Percentiles rank a stretch among this genome's conserved stretches.
These are phyloP conservation scores for Coemansia sp. DNA, from an alignment of 192 early-diverging fungal genomes.

Conservation along the genomic window DNA sequence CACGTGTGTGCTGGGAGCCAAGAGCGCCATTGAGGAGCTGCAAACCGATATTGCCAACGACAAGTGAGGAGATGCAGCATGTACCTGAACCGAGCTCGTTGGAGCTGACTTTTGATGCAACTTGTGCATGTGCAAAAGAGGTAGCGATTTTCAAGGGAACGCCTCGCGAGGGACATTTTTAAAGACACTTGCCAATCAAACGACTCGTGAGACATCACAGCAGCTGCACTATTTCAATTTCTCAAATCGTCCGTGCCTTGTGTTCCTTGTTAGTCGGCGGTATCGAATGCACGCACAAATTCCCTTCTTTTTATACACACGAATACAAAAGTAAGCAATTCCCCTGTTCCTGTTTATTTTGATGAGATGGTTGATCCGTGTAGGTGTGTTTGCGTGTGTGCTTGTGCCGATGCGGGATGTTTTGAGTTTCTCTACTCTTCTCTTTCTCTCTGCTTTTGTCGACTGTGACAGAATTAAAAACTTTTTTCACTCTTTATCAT, in stretches of 20 bases:
- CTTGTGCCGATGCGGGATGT: too few relatives aligned
- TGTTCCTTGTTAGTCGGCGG: too few relatives aligned
- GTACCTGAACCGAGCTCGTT: too few relatives aligned
- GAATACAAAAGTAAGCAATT: not conserved
- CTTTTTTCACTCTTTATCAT: too few relatives aligned
- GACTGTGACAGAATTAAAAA: too few relatives aligned
- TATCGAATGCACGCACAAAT: too few relatives aligned
- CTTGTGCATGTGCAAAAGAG: too few relatives aligned
- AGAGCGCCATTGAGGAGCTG: slow-evolving; percentile 40
- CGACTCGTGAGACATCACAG: not conserved
- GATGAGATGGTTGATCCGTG: not conserved
- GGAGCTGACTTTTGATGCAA: not conserved
- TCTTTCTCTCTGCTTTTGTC: too few relatives aligned
- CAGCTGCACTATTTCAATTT: not conserved
- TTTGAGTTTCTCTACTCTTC: too few relatives aligned
- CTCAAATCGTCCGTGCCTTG: too few relatives aligned
- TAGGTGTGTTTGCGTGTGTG: not conserved
- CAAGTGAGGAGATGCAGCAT: slow-evolving; percentile 1
- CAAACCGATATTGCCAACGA: slow-evolving; percentile 16
- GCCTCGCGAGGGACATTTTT: too few relatives aligned
- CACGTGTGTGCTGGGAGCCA: slow-evolving; percentile 33
- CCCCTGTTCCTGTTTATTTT: not conserved
- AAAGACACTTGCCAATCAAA: not conserved
- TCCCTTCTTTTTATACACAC: not conserved
- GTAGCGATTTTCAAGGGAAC: too few relatives aligned